phyloP scores from a whole-genome alignment of 108 stramenopile species.

The Skeletonema grethae region DNA sequence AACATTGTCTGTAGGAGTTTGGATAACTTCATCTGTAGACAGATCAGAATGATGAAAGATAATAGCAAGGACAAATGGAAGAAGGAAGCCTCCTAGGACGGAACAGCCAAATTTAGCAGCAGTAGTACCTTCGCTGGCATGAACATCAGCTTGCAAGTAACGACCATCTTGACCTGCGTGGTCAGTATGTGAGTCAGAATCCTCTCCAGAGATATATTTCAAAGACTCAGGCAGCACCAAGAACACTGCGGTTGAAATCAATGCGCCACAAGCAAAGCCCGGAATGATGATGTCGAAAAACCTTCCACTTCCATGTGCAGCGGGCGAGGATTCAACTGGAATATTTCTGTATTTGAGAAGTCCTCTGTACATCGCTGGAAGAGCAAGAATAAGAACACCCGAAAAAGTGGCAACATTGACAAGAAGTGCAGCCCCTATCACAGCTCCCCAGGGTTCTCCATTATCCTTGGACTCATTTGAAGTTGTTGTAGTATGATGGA shows the following conservation, averaged over 20 bases:
- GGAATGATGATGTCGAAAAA: conserved; percentile 33
- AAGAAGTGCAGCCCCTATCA: conserved; percentile 40
- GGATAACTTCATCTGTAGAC: conserved; percentile 7
- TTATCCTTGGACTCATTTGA: neutral
- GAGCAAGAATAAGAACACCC: conserved; percentile 31
- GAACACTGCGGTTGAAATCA: conserved; percentile 42
- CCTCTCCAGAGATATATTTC: neutral
- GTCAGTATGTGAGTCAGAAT: neutral
- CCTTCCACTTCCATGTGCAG: conserved; percentile 6
- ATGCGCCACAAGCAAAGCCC: conserved; percentile 40
- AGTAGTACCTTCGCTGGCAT: conserved; percentile 41
- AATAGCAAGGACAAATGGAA: conserved; percentile 56
- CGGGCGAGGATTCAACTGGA: neutral
- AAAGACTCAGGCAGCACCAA: conserved; percentile 41
- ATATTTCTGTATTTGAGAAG: conserved; percentile 8
- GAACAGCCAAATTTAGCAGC: conserved; percentile 72
- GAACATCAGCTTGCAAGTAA: conserved; percentile 32
- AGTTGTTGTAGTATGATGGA: neutral
- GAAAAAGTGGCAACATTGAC: conserved; percentile 40
- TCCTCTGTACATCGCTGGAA: conserved; percentile 20
- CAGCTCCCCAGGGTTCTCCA: conserved; percentile 30
- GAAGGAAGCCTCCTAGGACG: conserved; percentile 68
- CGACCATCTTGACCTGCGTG: conserved; percentile 38
- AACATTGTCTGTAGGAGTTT: neutral
- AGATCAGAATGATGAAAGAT: conserved; percentile 49